Evolutionary conservation across 1,284 basidiomycete species (phyloP).

Genomic region (Neolentinus lepideus): DNA sequence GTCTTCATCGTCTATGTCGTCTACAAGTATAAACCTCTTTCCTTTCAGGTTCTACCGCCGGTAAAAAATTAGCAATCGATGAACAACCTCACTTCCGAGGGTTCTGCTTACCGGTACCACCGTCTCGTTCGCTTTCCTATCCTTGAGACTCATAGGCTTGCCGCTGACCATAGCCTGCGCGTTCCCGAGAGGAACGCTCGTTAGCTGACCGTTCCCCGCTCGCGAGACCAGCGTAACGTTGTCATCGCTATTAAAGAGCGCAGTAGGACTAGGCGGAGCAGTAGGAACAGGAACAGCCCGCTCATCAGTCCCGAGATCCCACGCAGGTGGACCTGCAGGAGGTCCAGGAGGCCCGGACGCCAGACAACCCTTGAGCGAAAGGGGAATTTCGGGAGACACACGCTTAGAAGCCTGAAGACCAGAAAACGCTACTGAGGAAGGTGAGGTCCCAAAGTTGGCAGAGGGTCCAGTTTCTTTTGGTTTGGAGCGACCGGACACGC

Average conservation of each 20-base stretch:
- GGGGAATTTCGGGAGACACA: too few relatives aligned
- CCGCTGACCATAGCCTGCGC: background rate
- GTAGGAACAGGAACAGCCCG: background rate
- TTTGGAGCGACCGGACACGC: too few relatives aligned
- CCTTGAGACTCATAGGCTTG: background rate
- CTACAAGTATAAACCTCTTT: constrained; percentile 37
- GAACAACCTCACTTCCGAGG: background rate
- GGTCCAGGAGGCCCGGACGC: too few relatives aligned
- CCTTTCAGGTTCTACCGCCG: constrained; percentile 26
- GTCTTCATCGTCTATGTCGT: constrained; percentile 37
- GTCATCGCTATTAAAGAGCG: background rate
- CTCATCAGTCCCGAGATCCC: background rate
- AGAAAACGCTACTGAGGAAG: too few relatives aligned
- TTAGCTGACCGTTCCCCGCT: background rate
- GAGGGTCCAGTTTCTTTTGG: too few relatives aligned
- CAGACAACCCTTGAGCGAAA: too few relatives aligned
- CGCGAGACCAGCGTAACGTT: background rate
- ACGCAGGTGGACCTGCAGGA: too few relatives aligned
- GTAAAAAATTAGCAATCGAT: constrained; percentile 1
- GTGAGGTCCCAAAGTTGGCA: too few relatives aligned
- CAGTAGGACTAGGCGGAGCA: background rate
- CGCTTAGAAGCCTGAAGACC: too few relatives aligned
- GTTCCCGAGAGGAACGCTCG: background rate
- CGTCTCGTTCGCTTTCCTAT: background rate
- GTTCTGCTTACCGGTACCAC: background rate